These are phyloP conservation scores for Epichloe glyceriae DNA, from an alignment of 2,329 filamentous ascomycete genomes.

Conservation along the genomic window DNA sequence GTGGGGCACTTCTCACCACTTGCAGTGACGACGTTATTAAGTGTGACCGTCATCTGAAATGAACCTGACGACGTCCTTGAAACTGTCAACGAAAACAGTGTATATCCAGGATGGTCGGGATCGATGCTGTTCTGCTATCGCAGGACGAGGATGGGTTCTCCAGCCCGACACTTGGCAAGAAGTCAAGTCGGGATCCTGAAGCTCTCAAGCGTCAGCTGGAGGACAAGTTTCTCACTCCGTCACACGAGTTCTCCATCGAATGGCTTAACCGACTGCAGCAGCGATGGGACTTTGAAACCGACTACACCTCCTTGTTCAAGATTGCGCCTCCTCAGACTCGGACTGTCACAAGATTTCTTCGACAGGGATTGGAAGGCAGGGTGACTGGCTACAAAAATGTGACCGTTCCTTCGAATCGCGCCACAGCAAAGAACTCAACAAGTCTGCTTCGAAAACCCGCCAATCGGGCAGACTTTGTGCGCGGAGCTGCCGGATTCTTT, in stretches of 20 bases:
- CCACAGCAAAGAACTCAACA: constrained; percentile 90
- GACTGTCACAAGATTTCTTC: constrained; percentile 84
- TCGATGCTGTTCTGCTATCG: constrained; percentile 22
- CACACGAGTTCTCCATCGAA: constrained; percentile 62
- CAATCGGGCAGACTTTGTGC: constrained; percentile 76
- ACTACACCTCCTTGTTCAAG: constrained; percentile 74
- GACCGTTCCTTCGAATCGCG: constrained; percentile 77
- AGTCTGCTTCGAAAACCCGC: constrained; percentile 79
- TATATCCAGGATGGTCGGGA: constrained; percentile 17
- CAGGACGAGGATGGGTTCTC: constrained; percentile 12
- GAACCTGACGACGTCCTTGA: background rate
- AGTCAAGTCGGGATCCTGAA: constrained; percentile 33
- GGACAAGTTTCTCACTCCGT: constrained; percentile 64
- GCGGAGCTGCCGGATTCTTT: constrained; percentile 85
- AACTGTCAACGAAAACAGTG: background rate
- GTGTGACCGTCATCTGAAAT: constrained; percentile 2
- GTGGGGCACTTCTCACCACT: background rate
- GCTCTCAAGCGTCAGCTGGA: constrained; percentile 61
- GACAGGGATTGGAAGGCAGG: constrained; percentile 81
- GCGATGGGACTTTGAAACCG: constrained; percentile 69
- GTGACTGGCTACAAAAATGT: constrained; percentile 93
- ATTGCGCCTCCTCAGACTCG: constrained; percentile 84
- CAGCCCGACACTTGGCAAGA: constrained; percentile 3
- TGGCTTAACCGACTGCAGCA: constrained; percentile 89
- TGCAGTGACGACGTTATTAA: background rate